Percentiles rank a stretch among this genome's conserved stretches.
Conservation (phyloP, 805 yeast species). For the Scheffersomyces lignosus region DNA sequence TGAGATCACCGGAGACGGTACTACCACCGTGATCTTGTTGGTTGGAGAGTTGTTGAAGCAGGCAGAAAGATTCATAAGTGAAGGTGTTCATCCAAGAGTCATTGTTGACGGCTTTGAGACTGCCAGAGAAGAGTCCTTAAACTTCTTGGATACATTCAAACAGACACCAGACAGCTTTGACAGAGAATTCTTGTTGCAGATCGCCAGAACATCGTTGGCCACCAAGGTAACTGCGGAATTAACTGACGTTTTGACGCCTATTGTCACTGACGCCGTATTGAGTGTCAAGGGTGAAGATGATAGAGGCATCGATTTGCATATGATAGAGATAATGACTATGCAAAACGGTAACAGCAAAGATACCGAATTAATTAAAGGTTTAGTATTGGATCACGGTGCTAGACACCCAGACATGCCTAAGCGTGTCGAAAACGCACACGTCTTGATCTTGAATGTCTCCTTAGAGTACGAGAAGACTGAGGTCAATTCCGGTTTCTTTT, state of each 20-base stretch:
- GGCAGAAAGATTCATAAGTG: slow-evolving; percentile 86
- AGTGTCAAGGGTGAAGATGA: slow-evolving; percentile 57
- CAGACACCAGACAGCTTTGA: slow-evolving; percentile 54
- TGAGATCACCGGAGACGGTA: slow-evolving; percentile 99
- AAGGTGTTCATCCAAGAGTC: slow-evolving; percentile 95
- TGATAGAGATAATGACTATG: slow-evolving; percentile 99
- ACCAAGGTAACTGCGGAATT: slow-evolving; percentile 83
- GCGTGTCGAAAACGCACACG: slow-evolving; percentile 75
- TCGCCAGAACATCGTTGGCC: slow-evolving; percentile 83
- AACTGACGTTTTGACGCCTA: slow-evolving; percentile 82
- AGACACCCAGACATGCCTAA: slow-evolving; percentile 99
- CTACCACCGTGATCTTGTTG: slow-evolving; percentile 89
- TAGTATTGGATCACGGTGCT: slow-evolving; percentile 97
- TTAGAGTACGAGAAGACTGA: slow-evolving; percentile 97
- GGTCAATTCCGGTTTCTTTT: slow-evolving; percentile 93
- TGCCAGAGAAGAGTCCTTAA: slow-evolving; percentile 75
- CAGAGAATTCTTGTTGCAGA: slow-evolving; percentile 86
- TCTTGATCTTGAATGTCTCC: slow-evolving; percentile 88
- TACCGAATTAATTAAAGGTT: slow-evolving; percentile 79
- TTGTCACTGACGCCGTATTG: slow-evolving; percentile 94
- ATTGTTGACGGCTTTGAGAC: slow-evolving; percentile 92
- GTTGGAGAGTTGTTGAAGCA: slow-evolving; percentile 95
- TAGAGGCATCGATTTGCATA: slow-evolving; percentile 76
- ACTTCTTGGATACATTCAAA: slow-evolving; percentile 68
- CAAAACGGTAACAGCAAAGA: slow-evolving; percentile 87